Conservation (phyloP, 768 basidiomycete species). For the Scleroderma bovista region DNA sequence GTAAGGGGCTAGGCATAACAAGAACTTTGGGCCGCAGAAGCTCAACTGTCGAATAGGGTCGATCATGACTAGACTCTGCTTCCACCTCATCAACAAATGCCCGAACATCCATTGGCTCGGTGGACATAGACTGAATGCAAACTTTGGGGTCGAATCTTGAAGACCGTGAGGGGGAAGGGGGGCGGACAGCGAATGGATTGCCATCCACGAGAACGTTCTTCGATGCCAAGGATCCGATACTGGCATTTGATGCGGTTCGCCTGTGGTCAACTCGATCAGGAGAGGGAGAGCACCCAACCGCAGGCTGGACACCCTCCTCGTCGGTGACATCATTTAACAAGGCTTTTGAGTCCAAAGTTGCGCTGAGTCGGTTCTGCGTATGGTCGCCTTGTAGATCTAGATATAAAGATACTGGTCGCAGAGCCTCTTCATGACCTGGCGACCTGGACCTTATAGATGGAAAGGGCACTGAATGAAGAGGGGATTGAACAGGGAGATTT, state of each 20-base stretch:
- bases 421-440: slow-evolving; percentile 36
- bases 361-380: slow-evolving; percentile 44
- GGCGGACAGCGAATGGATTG: slow-evolving; percentile 66
- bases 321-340: slow-evolving; percentile 34
- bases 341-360: slow-evolving; percentile 45
- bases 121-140: slow-evolving; percentile 58
- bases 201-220: slow-evolving; percentile 35
- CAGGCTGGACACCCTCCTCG: slow-evolving; percentile 29
- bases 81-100: slow-evolving; percentile 51
- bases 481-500: slow-evolving; percentile 34
- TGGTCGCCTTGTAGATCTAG: slow-evolving; percentile 30
- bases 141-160: slow-evolving; percentile 82
- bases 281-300: slow-evolving; percentile 32
- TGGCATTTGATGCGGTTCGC: slow-evolving; percentile 42
- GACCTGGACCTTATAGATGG: slow-evolving; percentile 52
- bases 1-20: slow-evolving; percentile 89
- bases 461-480: slow-evolving; percentile 57
- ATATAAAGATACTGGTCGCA: slow-evolving; percentile 32
- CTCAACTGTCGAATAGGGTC: slow-evolving; percentile 69
- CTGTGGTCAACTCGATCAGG: slow-evolving; percentile 29
- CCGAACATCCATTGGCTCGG: slow-evolving; percentile 61
- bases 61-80: slow-evolving; percentile 35
- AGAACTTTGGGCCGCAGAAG: slow-evolving; percentile 87
- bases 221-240: slow-evolving; percentile 35
- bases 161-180: slow-evolving; percentile 52